phyloP scores from a whole-genome alignment of 2,329 filamentous ascomycete genomes.

The Nemania serpens region DNA sequence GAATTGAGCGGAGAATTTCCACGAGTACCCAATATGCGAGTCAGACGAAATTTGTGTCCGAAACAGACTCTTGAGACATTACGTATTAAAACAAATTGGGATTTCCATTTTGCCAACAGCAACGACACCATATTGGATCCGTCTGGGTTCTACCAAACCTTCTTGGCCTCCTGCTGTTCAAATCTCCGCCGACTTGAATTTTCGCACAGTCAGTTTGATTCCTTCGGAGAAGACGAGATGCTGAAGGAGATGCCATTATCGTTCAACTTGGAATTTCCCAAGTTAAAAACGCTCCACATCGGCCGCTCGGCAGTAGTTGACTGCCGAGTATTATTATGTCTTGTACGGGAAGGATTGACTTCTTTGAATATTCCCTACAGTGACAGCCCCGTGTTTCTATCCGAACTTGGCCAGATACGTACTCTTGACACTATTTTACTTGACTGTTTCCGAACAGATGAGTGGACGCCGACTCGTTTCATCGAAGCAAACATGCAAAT shows the following conservation, averaged over 20 bases:
- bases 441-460: neutral
- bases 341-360: constrained; percentile 5
- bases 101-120: neutral
- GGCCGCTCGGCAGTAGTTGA: neutral
- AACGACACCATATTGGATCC: neutral
- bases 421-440: constrained; percentile 2
- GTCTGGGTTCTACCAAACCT: neutral
- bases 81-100: neutral
- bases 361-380: neutral
- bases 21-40: neutral
- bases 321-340: neutral
- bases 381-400: neutral
- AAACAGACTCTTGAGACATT: constrained; percentile 5
- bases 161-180: constrained; percentile 2
- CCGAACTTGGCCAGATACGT: neutral
- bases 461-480: neutral
- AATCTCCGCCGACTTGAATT: neutral
- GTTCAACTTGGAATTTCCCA: neutral
- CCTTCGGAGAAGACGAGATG: neutral
- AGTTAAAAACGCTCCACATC: constrained; percentile 2
- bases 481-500: constrained; percentile 6
- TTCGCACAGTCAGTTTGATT: neutral
- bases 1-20: neutral
- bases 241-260: neutral
- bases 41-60: neutral